Evolutionary conservation across 768 basidiomycete genomes (phyloP).

Genomic region (Suillus spraguei): DNA sequence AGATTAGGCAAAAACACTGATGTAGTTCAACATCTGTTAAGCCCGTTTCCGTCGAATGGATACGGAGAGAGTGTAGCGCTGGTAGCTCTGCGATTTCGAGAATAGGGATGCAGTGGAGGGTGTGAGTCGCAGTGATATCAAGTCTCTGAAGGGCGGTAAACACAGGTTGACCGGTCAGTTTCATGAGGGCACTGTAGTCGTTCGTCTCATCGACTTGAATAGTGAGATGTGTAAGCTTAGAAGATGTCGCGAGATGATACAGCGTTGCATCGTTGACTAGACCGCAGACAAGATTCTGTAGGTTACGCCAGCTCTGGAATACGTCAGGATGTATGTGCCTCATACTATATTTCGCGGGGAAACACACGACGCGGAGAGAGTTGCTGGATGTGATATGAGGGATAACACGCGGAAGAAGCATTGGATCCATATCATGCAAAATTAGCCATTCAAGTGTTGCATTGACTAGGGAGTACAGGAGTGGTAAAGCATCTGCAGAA

Average conservation of each 20-base stretch:
- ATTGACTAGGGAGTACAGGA: neutral
- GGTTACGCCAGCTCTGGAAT: conserved; percentile 2
- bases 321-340: conserved; percentile 5
- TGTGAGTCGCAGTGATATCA: neutral
- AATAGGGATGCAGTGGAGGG: neutral
- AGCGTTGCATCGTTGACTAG: conserved; percentile 2
- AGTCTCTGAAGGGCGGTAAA: neutral
- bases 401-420: neutral
- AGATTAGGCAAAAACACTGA: conserved; percentile 1
- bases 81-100: conserved; percentile 4
- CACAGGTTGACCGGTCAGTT: neutral
- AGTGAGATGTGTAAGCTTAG: conserved; percentile 2
- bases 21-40: neutral
- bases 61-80: neutral
- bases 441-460: neutral
- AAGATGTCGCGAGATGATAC: conserved; percentile 5
- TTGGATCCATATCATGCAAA: neutral
- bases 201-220: neutral
- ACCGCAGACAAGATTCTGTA: conserved; percentile 7
- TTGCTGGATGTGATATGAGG: neutral
- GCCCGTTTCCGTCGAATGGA: conserved; percentile 3
- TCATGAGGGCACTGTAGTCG: conserved; percentile 1
- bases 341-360: conserved; percentile 3
- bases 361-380: neutral
- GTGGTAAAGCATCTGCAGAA: conserved; percentile 7